These are phyloP conservation scores for Aspergillus ostianus DNA, from an alignment of 495 filamentous ascomycete species.

Conservation along the genomic window DNA sequence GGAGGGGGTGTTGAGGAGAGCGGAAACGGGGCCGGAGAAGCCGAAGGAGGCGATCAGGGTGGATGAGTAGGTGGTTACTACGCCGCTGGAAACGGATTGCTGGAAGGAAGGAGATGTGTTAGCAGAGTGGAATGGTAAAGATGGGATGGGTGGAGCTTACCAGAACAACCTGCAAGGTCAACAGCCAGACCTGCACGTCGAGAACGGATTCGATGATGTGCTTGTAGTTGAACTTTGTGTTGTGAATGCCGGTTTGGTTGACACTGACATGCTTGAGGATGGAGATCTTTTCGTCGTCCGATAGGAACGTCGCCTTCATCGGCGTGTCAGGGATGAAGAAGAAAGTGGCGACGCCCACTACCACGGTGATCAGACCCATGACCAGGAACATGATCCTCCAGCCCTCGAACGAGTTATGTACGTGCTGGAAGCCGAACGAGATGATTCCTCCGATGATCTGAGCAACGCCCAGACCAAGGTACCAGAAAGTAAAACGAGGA, in stretches of 20 bases:
- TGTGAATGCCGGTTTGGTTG: slow-evolving; percentile 53
- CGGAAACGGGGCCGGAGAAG: slow-evolving; percentile 39
- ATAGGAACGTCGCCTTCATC: slow-evolving; percentile 52
- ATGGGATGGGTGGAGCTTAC: slow-evolving; percentile 17
- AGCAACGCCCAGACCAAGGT: slow-evolving; percentile 59
- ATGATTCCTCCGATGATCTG: slow-evolving; percentile 62
- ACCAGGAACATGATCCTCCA: slow-evolving; percentile 66
- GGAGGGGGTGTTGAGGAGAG: slow-evolving; percentile 64
- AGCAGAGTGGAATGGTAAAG: not conserved
- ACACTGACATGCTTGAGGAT: slow-evolving; percentile 33
- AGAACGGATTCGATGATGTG: slow-evolving; percentile 38
- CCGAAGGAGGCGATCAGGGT: slow-evolving; percentile 50
- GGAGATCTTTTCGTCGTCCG: slow-evolving; percentile 42
- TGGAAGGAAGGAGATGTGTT: not conserved
- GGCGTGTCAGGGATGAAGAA: slow-evolving; percentile 53
- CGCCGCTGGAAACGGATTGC: slow-evolving; percentile 46
- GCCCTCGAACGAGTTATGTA: slow-evolving; percentile 43
- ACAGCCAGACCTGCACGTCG: slow-evolving; percentile 41
- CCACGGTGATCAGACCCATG: slow-evolving; percentile 56
- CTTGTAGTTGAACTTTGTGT: slow-evolving; percentile 36
- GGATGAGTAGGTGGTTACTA: slow-evolving; percentile 47
- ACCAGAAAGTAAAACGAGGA: slow-evolving; percentile 63
- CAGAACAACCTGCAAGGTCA: slow-evolving; percentile 44
- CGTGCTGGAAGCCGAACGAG: slow-evolving; percentile 61
- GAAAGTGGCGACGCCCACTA: slow-evolving; percentile 49